phyloP scores from a whole-genome alignment of 352 stramenopile genomes.

The Globisporangium alternatum region DNA sequence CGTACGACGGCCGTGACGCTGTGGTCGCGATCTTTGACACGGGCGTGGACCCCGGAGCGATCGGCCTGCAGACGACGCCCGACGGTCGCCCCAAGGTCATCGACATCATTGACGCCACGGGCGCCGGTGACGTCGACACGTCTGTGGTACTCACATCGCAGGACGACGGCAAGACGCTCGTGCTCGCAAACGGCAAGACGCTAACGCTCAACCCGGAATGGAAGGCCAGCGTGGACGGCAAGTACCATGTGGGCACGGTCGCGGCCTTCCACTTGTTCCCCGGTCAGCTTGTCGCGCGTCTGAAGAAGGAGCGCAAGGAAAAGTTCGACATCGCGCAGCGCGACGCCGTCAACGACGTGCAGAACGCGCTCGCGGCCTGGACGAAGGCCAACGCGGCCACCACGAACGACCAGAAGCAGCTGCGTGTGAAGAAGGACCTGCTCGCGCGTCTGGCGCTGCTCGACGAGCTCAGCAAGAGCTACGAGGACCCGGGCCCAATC shows the following conservation, averaged over 20 bases:
- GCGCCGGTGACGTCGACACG: constrained; percentile 91
- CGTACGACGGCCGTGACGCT: constrained; percentile 89
- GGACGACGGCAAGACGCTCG: constrained; percentile 47
- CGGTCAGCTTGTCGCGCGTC: constrained; percentile 47
- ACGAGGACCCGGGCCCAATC: constrained; percentile 91
- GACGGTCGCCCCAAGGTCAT: constrained; percentile 92
- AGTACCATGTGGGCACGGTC: constrained; percentile 86
- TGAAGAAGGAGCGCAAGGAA: constrained; percentile 84
- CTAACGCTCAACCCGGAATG: constrained; percentile 80
- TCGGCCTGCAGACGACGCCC: constrained; percentile 80
- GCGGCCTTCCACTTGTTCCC: constrained; percentile 90
- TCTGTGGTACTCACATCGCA: constrained; percentile 49
- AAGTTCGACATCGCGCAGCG: constrained; percentile 74
- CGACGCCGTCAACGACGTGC: constrained; percentile 58
- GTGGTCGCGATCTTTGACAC: constrained; percentile 96
- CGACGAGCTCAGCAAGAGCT: constrained; percentile 64
- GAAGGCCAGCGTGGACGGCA: constrained; percentile 46
- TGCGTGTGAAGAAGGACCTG: constrained; percentile 80
- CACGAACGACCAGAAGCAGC: constrained; percentile 42
- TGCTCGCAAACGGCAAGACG: constrained; percentile 34
- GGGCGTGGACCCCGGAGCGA: constrained; percentile 91
- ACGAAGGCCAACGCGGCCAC: constrained; percentile 59
- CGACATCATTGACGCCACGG: constrained; percentile 95
- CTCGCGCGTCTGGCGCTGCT: constrained; percentile 70
- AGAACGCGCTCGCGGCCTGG: constrained; percentile 62